phyloP scores from a whole-genome alignment of 164 flowering plant species.

The Aristolochia contorta region DNA sequence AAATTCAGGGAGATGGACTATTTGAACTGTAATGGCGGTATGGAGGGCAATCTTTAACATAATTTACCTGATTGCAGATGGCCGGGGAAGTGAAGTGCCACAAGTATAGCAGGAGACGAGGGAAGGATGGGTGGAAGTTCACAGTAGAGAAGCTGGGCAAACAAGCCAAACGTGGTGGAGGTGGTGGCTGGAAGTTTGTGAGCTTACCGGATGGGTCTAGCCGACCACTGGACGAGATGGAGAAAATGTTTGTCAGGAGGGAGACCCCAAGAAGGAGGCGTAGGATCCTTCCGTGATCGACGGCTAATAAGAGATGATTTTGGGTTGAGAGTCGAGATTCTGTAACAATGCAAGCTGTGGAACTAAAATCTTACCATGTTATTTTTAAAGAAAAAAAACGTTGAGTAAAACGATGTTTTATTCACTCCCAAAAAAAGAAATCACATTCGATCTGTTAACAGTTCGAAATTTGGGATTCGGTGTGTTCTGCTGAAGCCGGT shows the following conservation, averaged over 20 bases:
- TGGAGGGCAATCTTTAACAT: not conserved
- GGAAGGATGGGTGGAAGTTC: conserved; percentile 71
- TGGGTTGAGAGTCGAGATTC: too few species aligned
- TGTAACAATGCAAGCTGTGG: too few species aligned
- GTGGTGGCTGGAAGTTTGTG: conserved; percentile 88
- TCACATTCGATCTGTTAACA: too few species aligned
- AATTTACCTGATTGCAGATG: conserved; percentile 37
- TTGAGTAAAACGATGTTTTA: too few species aligned
- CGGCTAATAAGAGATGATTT: not conserved
- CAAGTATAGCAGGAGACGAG: conserved; percentile 75
- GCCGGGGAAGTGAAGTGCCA: conserved; percentile 75
- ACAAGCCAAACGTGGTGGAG: conserved; percentile 54
- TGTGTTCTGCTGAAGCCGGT: too few species aligned
- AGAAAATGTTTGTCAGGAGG: conserved; percentile 73
- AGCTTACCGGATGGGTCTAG: conserved; percentile 89
- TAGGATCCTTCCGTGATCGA: conserved; percentile 38
- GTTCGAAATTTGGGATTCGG: too few species aligned
- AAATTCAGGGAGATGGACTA: too few species aligned
- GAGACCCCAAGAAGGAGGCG: conserved; percentile 72
- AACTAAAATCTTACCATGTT: too few species aligned
- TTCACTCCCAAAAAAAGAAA: too few species aligned
- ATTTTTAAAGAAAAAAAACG: too few species aligned
- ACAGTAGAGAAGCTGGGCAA: conserved; percentile 79
- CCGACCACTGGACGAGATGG: conserved; percentile 70
- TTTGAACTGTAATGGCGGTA: not conserved